A percentile compares a stretch with the other conserved stretches of the same genome.
phyloP scores from a whole-genome alignment of 2,329 filamentous ascomycete species.

The Elsinoe necatrix region DNA sequence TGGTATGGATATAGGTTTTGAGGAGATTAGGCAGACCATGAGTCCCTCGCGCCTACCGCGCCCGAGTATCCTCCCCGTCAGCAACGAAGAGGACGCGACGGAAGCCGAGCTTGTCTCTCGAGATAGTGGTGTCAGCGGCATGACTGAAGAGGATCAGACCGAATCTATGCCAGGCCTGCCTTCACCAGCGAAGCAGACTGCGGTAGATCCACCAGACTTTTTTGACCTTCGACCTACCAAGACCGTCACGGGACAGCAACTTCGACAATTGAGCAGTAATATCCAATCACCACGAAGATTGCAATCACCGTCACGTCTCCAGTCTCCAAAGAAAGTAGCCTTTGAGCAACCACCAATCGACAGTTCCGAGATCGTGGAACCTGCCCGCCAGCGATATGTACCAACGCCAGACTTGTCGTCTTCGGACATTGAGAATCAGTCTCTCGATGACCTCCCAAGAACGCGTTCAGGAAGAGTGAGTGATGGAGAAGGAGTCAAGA shows the following conservation, averaged over 20 bases:
- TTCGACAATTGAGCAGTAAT: slow-evolving; percentile 8
- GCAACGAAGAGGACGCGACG: slow-evolving; percentile 16
- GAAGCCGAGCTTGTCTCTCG: slow-evolving; percentile 22
- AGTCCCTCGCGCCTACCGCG: slow-evolving; percentile 35
- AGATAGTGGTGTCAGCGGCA: slow-evolving; percentile 25
- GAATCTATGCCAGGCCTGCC: not conserved
- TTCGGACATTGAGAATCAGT: not conserved
- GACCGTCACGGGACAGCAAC: not conserved
- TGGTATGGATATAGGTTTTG: slow-evolving; percentile 45
- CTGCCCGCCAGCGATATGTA: not conserved
- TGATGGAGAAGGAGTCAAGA: not conserved
- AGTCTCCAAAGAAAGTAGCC: not conserved
- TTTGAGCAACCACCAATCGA: slow-evolving; percentile 1
- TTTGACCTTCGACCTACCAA: slow-evolving; percentile 29
- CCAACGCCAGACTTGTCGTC: not conserved
- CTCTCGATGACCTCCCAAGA: not conserved
- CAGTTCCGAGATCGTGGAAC: not conserved
- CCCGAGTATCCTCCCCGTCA: slow-evolving; percentile 32
- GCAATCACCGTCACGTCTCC: slow-evolving; percentile 1
- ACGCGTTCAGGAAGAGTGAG: not conserved
- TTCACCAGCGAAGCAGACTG: slow-evolving; percentile 6
- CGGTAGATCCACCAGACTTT: slow-evolving; percentile 28
- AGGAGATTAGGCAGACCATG: slow-evolving; percentile 22
- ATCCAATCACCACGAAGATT: slow-evolving; percentile 13
- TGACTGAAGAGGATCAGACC: slow-evolving; percentile 18